These are phyloP conservation scores for Hygrophila difformis DNA, from an alignment of 257 asterid genomes.

Conservation along the genomic window DNA sequence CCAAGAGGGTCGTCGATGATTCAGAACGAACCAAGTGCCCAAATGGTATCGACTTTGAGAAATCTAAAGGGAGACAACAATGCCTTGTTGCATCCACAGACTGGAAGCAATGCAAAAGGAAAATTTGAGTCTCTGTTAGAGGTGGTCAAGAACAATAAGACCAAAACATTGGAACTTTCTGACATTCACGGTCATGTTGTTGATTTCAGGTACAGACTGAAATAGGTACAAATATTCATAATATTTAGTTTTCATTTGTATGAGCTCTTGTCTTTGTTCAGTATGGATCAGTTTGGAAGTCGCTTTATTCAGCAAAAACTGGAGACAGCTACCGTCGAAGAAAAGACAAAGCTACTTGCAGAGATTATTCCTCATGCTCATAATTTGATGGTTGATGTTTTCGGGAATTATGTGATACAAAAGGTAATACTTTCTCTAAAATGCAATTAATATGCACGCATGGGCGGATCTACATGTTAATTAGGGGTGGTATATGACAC, in stretches of 20 bases:
- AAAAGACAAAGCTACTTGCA: conserved; percentile 55
- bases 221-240: conserved; percentile 9
- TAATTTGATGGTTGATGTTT: conserved; percentile 70
- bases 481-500: no score
- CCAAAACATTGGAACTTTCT: conserved; percentile 50
- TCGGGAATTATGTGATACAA: conserved; percentile 88
- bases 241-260: not conserved
- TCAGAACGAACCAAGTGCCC: conserved; percentile 39
- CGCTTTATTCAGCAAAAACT: conserved; percentile 93
- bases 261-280: conserved; percentile 19
- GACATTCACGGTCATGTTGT: conserved; percentile 40
- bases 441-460: not conserved
- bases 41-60: conserved; percentile 23
- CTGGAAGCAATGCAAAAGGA: conserved; percentile 34
- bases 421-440: conserved; percentile 53
- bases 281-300: conserved; percentile 88
- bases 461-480: not conserved
- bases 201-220: conserved; percentile 58
- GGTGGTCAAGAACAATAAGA: conserved; percentile 58
- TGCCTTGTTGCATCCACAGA: conserved; percentile 26
- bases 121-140: conserved; percentile 42
- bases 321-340: conserved; percentile 65
- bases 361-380: conserved; percentile 67
- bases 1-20: conserved; percentile 27
- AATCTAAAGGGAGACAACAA: conserved; percentile 30